A percentile compares a stretch with the other conserved stretches of the same genome.
phyloP scores from a whole-genome alignment of 2,329 filamentous ascomycete genomes.

The Colletotrichum sojae region DNA sequence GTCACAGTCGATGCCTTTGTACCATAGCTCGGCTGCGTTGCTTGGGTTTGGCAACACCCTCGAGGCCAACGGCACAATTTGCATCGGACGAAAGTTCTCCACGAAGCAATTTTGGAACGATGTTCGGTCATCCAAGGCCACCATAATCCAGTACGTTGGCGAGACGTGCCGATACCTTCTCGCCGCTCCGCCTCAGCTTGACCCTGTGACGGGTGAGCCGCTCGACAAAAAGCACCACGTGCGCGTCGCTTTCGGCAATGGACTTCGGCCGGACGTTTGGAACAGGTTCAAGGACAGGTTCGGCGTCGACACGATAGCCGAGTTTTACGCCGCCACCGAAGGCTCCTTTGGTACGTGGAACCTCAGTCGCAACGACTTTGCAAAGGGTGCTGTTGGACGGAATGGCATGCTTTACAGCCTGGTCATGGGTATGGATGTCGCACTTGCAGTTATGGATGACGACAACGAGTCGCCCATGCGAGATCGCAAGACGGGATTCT shows the following conservation, averaged over 20 bases:
- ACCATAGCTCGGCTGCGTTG: conserved; percentile 84
- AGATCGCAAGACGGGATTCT: conserved; percentile 78
- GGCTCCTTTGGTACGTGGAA: conserved; percentile 81
- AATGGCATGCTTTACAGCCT: conserved; percentile 73
- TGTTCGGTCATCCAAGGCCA: conserved; percentile 78
- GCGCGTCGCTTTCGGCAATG: conserved; percentile 86
- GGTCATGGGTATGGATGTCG: conserved; percentile 64
- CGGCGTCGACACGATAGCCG: conserved; percentile 78
- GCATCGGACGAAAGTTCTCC: conserved; percentile 84
- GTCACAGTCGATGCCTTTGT: conserved; percentile 84
- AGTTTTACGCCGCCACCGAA: conserved; percentile 88
- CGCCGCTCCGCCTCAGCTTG: conserved; percentile 72
- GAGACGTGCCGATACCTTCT: conserved; percentile 89
- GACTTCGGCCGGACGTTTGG: conserved; percentile 89
- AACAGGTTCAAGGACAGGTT: conserved; percentile 86
- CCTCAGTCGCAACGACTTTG: conserved; percentile 78
- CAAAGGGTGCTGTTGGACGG: conserved; percentile 83
- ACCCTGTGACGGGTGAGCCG: conserved; percentile 74
- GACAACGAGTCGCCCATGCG: conserved; percentile 78
- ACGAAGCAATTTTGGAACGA: conserved; percentile 84
- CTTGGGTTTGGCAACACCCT: conserved; percentile 77
- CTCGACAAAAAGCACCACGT: conserved; percentile 82
- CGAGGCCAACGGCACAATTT: conserved; percentile 73
- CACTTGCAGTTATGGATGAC: conserved; percentile 79
- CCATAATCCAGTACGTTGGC: conserved; percentile 88